Base-by-base conservation (phyloP, 495 filamentous ascomycete genomes). In the Tricharina praecox region DNA sequence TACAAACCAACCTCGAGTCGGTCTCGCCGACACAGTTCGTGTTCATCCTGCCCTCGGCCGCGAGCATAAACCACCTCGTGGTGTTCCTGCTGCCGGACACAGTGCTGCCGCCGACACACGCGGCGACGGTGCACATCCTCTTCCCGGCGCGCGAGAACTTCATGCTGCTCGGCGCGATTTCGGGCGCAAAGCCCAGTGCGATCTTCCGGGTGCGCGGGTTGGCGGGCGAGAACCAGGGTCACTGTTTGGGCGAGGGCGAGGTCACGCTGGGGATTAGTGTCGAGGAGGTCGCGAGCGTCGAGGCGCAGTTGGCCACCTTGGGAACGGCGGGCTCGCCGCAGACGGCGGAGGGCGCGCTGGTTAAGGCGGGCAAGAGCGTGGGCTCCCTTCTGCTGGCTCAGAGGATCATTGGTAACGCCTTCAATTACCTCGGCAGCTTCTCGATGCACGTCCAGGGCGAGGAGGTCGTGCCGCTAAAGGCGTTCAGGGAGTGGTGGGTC, bases 401-500 rank as follows among this genome's bases (percentile, higher is more conserved):
- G 67, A 67, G 84, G 48, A 94, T 99, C 49, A 94, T 96, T 53
- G 77, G 79, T 52, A 93, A 93, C 62, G 87, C 86, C n/a, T 99
- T 94, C 56, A 94, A 96, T 63, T 96, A 93, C 62, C 67, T 99
- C 36, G 77, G 87, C 19, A 82, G 86, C 55, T 96, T 93, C 70
- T 80, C 79, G 36, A 70, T 69, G 38, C 65, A 62, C 57, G 63
- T 63, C 8, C 52, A 55, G 15, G 82, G 74, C 9, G 72, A 79
- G 41, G 88, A 95, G 60, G 77, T 92, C 10, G 81, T 99, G 19
- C 85, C 92, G 26, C 60, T 99, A 46, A 83, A 79, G 66, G 81
- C 78, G 10, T 96, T 99, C 63, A 77, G 82, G 61, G 86, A 94
- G 45, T 99, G 92, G 90, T 99, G 90, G 90, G 70, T 65, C 42